A percentile compares a stretch with the other conserved stretches of the same genome.
phyloP scores from a whole-genome alignment of 2,329 filamentous ascomycete species.

The Aspergillus piperis region DNA sequence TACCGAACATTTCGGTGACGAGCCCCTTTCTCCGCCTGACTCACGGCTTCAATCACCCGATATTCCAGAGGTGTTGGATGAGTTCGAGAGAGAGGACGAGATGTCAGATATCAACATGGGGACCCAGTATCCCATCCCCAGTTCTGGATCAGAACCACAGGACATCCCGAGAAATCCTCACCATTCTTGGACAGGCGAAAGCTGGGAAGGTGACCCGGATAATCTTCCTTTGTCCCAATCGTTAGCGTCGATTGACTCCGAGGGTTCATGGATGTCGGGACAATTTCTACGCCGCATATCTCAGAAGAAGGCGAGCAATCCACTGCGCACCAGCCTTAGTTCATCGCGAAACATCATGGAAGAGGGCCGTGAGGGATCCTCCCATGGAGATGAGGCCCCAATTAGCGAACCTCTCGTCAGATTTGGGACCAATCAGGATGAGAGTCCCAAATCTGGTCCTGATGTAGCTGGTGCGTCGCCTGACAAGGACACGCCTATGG shows the following conservation, averaged over 20 bases:
- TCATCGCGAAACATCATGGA: constrained; percentile 45
- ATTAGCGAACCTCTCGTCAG: constrained; percentile 76
- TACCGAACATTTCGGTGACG: constrained; percentile 85
- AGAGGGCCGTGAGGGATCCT: constrained; percentile 51
- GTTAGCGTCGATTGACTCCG: constrained; percentile 89
- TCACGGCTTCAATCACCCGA: constrained; percentile 80
- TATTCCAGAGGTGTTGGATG: constrained; percentile 44
- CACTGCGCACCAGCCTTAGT: constrained; percentile 44
- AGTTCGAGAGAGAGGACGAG: constrained; percentile 12
- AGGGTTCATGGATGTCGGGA: constrained; percentile 93
- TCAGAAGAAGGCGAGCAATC: constrained; percentile 41
- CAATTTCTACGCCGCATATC: constrained; percentile 58
- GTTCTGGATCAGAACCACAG: constrained; percentile 30
- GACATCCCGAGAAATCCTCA: constrained; percentile 32
- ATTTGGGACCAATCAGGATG: constrained; percentile 51
- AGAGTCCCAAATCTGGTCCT: constrained; percentile 48
- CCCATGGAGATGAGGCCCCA: constrained; percentile 60
- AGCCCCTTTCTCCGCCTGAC: constrained; percentile 80
- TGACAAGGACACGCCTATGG: constrained; percentile 41
- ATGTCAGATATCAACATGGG: constrained; percentile 14
- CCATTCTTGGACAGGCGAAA: constrained; percentile 40
- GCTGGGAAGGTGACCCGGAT: constrained; percentile 54
- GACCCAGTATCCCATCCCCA: constrained; percentile 28
- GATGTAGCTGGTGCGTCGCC: constrained; percentile 57
- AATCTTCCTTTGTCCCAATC: constrained; percentile 69